A percentile compares a stretch with the other conserved stretches of the same genome.
Conservation (phyloP, 495 filamentous ascomycete genomes). For the Staphylotrichum longicolle region DNA sequence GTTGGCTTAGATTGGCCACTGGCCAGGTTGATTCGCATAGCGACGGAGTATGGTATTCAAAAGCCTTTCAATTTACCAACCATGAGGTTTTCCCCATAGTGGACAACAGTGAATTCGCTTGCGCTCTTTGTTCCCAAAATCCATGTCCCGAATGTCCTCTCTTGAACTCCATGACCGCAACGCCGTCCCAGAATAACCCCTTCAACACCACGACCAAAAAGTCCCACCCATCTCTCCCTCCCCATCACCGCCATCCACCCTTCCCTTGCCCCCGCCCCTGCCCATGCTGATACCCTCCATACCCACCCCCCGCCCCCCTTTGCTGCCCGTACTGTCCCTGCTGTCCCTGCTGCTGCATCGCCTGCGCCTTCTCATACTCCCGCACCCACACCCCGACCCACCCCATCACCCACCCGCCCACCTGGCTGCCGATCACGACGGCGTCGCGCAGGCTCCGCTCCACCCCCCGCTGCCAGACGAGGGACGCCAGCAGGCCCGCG, state of each 20-base stretch:
- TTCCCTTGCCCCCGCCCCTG: neutral
- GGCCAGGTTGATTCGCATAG: constrained; percentile 42
- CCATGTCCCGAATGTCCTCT: too few species aligned
- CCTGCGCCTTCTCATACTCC: constrained; percentile 52
- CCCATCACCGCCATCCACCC: neutral
- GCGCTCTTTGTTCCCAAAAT: too few species aligned
- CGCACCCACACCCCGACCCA: constrained; percentile 55
- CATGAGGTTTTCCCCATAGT: too few species aligned
- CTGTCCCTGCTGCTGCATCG: constrained; percentile 20
- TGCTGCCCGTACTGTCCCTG: neutral
- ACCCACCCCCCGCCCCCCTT: neutral
- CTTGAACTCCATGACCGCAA: too few species aligned
- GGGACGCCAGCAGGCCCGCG: constrained; percentile 49
- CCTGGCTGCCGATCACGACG: constrained; percentile 32
- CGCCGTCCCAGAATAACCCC: neutral
- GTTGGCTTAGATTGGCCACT: too few species aligned
- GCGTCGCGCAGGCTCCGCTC: constrained; percentile 59
- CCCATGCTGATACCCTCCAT: neutral
- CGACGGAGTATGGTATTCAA: constrained; percentile 47
- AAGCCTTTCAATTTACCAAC: neutral
- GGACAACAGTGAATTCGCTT: too few species aligned
- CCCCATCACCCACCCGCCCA: constrained; percentile 50
- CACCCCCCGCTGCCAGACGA: constrained; percentile 62
- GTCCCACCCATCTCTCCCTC: too few species aligned
- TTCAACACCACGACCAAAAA: neutral